Percentiles rank a stretch among this genome's conserved stretches.
These are phyloP conservation scores for Pulveroboletus ravenelii DNA, from an alignment of 768 basidiomycete species.

Conservation along the genomic window DNA sequence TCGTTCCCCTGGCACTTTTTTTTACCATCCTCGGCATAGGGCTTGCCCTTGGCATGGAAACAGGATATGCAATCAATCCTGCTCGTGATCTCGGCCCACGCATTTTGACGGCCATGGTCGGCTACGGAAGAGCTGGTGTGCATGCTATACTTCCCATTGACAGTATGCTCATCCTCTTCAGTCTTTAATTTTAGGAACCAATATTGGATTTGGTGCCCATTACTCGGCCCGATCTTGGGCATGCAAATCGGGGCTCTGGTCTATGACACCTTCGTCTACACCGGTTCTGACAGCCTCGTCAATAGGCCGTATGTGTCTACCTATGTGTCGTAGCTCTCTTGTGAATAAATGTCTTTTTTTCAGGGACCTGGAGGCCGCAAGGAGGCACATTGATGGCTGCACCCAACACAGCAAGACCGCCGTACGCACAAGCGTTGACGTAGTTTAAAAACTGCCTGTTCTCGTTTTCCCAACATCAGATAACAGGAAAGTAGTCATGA, in stretches of 20 bases:
- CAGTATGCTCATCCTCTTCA: neutral
- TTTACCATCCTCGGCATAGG: constrained; percentile 57
- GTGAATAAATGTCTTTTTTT: neutral
- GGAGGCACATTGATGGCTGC: constrained; percentile 15
- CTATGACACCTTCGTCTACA: constrained; percentile 58
- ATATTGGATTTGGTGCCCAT: constrained; percentile 72
- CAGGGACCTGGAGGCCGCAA: constrained; percentile 13
- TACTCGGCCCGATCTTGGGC: constrained; percentile 57
- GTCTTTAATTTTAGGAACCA: constrained; percentile 40
- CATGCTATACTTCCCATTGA: constrained; percentile 21
- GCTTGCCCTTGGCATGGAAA: constrained; percentile 56
- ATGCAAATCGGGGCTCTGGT: constrained; percentile 48
- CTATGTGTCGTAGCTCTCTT: neutral
- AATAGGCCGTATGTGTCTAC: constrained; percentile 45
- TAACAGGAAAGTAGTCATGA: too few species aligned
- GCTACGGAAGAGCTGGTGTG: constrained; percentile 52
- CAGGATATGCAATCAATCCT: constrained; percentile 64
- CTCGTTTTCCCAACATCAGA: neutral
- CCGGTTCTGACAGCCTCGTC: constrained; percentile 49
- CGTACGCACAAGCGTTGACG: neutral
- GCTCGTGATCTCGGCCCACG: constrained; percentile 72
- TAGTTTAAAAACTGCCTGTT: constrained; percentile 6
- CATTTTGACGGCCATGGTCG: constrained; percentile 64
- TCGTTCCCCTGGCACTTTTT: constrained; percentile 54
- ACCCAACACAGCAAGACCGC: neutral